Conservation (phyloP, 495 filamentous ascomycete species). For the Sphaerosporella brunnea region DNA sequence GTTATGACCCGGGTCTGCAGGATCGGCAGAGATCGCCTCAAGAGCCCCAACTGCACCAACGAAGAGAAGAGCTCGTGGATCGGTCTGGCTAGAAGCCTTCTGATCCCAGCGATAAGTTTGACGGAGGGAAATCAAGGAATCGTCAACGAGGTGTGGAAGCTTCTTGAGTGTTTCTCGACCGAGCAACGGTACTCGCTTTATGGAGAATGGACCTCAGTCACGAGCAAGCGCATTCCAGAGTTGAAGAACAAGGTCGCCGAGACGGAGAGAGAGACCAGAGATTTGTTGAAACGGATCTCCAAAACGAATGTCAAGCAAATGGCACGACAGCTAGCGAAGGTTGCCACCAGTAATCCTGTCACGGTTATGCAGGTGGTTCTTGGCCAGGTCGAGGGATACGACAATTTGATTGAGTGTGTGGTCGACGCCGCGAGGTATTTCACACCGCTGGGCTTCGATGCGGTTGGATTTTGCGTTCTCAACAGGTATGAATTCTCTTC, state of each 20-base stretch:
- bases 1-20: slow-evolving; percentile 63
- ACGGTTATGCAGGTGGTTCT: slow-evolving; percentile 76
- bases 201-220: slow-evolving; percentile 75
- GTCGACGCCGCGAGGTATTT: slow-evolving; percentile 89
- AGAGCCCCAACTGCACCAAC: slow-evolving; percentile 41
- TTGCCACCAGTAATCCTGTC: slow-evolving; percentile 71
- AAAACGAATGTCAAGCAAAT: slow-evolving; percentile 68
- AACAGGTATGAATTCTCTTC: slow-evolving; percentile 37
- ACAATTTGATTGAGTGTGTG: slow-evolving; percentile 79
- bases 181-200: slow-evolving; percentile 72
- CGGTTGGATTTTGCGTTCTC: slow-evolving; percentile 35
- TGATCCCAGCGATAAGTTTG: slow-evolving; percentile 71
- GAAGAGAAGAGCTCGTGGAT: slow-evolving; percentile 16
- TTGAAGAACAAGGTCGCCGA: slow-evolving; percentile 62
- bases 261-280: slow-evolving; percentile 57
- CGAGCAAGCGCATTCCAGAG: slow-evolving; percentile 41
- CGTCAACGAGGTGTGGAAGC: slow-evolving; percentile 65
- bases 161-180: slow-evolving; percentile 63
- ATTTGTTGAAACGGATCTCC: slow-evolving; percentile 67
- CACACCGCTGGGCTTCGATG: slow-evolving; percentile 78
- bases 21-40: slow-evolving; percentile 61
- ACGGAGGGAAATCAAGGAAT: slow-evolving; percentile 64
- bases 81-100: slow-evolving; percentile 51
- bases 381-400: slow-evolving; percentile 73
- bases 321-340: slow-evolving; percentile 71